These are phyloP conservation scores for Pseudogymnoascus sp. DNA, from an alignment of 2,329 filamentous ascomycete species.

Conservation along the genomic window DNA sequence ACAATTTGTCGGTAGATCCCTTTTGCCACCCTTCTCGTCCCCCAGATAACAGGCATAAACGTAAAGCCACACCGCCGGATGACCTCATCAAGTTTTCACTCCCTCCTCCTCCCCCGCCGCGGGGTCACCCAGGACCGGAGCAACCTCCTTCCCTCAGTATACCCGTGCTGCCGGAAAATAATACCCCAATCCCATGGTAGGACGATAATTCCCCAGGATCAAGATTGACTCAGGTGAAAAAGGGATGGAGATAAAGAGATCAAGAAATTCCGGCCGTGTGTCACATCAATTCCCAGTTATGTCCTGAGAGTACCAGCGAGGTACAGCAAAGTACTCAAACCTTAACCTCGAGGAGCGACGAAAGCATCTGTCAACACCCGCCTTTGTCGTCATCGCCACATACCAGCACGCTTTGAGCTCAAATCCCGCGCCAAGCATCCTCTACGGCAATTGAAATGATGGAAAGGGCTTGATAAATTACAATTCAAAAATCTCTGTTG, in stretches of 20 bases:
- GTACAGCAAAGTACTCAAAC: background rate
- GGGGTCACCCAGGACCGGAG: background rate
- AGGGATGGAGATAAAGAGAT: background rate
- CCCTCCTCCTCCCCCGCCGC: background rate
- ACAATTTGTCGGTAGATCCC: background rate
- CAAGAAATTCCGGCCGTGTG: background rate
- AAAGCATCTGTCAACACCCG: background rate
- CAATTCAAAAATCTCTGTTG: background rate
- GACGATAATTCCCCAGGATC: background rate
- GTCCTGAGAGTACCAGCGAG: background rate
- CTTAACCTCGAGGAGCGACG: background rate
- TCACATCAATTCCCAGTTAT: background rate
- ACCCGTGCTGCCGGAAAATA: background rate
- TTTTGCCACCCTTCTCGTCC: slow-evolving; percentile 19
- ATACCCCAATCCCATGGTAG: background rate
- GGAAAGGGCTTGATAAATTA: background rate
- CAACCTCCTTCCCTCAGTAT: background rate
- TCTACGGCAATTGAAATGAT: background rate
- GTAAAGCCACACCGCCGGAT: slow-evolving; percentile 3
- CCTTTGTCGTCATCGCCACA: background rate
- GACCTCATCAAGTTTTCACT: background rate
- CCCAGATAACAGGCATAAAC: slow-evolving; percentile 18
- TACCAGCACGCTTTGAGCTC: background rate
- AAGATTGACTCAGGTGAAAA: background rate
- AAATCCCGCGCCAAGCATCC: background rate